phyloP scores from a whole-genome alignment of 768 basidiomycete genomes.

The Amanita thiersii region DNA sequence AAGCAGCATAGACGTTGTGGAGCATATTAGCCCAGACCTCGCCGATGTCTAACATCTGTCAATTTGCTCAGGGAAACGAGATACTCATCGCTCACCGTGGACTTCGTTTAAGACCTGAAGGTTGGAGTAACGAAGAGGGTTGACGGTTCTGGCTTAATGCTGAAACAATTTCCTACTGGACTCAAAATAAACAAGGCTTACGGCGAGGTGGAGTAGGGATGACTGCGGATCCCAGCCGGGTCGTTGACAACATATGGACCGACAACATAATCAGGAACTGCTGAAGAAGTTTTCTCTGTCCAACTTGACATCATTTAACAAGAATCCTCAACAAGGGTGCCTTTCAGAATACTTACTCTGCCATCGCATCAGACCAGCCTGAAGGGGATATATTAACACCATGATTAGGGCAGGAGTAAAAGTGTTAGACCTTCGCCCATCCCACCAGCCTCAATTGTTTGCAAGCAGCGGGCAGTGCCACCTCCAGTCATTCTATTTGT shows the following conservation, averaged over 20 bases:
- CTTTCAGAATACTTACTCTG: conserved; percentile 21
- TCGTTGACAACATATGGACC: conserved; percentile 49
- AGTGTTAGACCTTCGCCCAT: conserved; percentile 46
- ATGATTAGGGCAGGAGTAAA: background rate
- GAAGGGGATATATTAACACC: background rate
- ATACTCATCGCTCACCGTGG: conserved; percentile 34
- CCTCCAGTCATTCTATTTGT: conserved; percentile 48
- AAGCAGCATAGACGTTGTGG: conserved; percentile 14
- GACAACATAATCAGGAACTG: conserved; percentile 29
- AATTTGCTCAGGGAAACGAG: background rate
- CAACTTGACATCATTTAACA: conserved; percentile 19
- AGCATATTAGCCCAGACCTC: conserved; percentile 25
- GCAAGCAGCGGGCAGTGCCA: conserved; percentile 51
- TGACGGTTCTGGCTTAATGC: conserved; percentile 19
- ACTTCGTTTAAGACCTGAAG: conserved; percentile 31
- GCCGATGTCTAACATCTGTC: conserved; percentile 23
- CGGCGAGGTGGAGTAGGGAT: conserved; percentile 49
- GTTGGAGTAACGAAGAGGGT: conserved; percentile 36
- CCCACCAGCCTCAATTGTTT: conserved; percentile 56
- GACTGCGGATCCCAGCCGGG: conserved; percentile 43
- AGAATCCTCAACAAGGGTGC: background rate
- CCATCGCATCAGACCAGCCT: conserved; percentile 46
- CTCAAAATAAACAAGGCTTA: conserved; percentile 14
- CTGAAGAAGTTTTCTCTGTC: conserved; percentile 32
- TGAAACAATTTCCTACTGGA: background rate